These are phyloP conservation scores for Talaromyces sp. DNA, from an alignment of 2,329 filamentous ascomycete genomes.

Conservation along the genomic window DNA sequence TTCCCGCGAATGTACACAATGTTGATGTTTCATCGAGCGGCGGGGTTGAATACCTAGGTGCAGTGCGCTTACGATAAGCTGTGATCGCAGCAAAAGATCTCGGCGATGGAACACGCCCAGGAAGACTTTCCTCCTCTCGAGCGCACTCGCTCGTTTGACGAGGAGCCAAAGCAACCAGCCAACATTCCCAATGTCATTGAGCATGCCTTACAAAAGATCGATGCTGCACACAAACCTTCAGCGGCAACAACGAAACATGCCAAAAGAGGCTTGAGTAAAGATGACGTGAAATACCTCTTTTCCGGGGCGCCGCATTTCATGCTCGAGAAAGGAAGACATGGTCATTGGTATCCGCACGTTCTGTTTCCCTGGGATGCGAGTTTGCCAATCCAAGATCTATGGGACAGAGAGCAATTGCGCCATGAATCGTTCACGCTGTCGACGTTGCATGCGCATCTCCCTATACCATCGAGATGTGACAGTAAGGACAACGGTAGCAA, in stretches of 20 bases:
- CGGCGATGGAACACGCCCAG: not conserved
- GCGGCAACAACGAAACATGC: not conserved
- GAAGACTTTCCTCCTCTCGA: conserved; percentile 7
- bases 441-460: conserved; percentile 45
- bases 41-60: not conserved
- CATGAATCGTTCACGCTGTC: conserved; percentile 42
- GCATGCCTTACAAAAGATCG: conserved; percentile 20
- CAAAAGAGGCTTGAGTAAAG: conserved; percentile 25
- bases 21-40: not conserved
- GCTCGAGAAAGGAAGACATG: conserved; percentile 41
- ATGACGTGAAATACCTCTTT: conserved; percentile 41
- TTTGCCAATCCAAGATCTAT: conserved; percentile 37
- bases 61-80: not conserved
- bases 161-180: conserved; percentile 27
- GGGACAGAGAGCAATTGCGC: conserved; percentile 38
- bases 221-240: not conserved
- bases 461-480: conserved; percentile 35
- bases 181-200: conserved; percentile 30
- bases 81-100: not conserved
- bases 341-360: conserved; percentile 41
- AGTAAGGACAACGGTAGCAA: conserved; percentile 21
- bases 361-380: conserved; percentile 45
- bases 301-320: conserved; percentile 45
- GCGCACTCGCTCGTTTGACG: conserved; percentile 18
- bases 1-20: not conserved